Conservation (phyloP, 2,329 filamentous ascomycete genomes). For the Camillea tinctor region DNA sequence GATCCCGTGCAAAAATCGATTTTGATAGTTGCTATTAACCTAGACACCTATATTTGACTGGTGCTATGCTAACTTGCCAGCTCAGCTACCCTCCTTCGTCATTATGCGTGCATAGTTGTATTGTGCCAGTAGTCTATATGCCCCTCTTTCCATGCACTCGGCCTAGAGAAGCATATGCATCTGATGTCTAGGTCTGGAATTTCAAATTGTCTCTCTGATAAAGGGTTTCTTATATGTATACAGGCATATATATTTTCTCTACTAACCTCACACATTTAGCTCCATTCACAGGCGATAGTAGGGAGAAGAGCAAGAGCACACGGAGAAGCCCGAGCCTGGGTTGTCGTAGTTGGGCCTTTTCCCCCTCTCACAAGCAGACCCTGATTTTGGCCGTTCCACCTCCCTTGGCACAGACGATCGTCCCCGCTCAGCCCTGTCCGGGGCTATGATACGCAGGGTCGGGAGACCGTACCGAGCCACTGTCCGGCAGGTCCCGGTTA, state of each 20-base stretch:
- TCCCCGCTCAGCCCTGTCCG: background rate
- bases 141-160: no score
- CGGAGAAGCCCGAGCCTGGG: background rate
- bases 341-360: background rate
- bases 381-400: background rate
- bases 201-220: no score
- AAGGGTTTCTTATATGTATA: no score
- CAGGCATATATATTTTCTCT: no score
- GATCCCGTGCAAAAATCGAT: background rate
- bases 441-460: background rate
- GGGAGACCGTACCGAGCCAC: background rate
- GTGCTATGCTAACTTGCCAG: background rate
- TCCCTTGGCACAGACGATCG: background rate
- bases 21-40: background rate
- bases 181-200: no score
- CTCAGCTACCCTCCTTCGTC: background rate
- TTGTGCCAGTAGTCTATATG: no score
- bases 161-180: no score
- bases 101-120: background rate
- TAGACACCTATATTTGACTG: background rate
- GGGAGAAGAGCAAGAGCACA: no score
- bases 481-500: background rate
- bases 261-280: no score
- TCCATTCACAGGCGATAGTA: no score
- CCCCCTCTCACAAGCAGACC: background rate